Evolutionary conservation across 352 stramenopile species (phyloP).

Genomic region (Phytophthora pluvialis): DNA sequence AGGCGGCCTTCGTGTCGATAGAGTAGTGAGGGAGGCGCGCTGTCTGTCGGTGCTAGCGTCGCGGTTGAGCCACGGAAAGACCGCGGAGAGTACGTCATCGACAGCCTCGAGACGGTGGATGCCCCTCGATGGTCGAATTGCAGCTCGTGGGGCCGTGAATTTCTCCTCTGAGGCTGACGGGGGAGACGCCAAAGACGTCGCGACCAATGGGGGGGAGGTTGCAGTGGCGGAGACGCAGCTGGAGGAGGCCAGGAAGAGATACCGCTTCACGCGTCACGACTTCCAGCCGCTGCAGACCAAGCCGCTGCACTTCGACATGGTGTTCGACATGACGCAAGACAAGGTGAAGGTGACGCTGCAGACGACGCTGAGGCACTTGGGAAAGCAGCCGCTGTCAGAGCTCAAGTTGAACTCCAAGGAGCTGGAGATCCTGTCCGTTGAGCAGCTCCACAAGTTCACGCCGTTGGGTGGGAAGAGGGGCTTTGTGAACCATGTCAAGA

Average conservation of each 20-base stretch:
- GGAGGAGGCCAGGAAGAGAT: conserved; percentile 26
- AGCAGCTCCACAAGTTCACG: conserved; percentile 56
- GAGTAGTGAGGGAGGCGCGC: conserved; percentile 1
- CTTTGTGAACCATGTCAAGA: conserved; percentile 69
- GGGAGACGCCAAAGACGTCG: neutral
- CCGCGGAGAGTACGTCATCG: neutral
- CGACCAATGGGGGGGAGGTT: neutral
- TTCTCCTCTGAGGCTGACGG: conserved; percentile 8
- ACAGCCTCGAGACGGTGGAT: neutral
- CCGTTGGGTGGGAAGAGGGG: conserved; percentile 46
- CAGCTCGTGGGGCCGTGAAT: neutral
- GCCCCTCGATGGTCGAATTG: neutral
- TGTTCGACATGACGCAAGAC: conserved; percentile 75
- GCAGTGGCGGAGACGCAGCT: neutral
- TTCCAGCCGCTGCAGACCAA: conserved; percentile 70
- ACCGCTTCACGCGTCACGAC: conserved; percentile 73
- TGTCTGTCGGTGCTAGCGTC: conserved; percentile 16
- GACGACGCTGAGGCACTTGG: conserved; percentile 68
- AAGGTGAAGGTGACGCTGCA: conserved; percentile 73
- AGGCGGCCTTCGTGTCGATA: neutral
- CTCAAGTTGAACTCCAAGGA: conserved; percentile 83
- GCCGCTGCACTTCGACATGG: conserved; percentile 83
- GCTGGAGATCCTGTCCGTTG: conserved; percentile 66
- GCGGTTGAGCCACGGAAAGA: conserved; percentile 1
- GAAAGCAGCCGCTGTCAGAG: conserved; percentile 43